phyloP scores from a whole-genome alignment of 1,284 basidiomycete species.

The Tylopilus sp. region DNA sequence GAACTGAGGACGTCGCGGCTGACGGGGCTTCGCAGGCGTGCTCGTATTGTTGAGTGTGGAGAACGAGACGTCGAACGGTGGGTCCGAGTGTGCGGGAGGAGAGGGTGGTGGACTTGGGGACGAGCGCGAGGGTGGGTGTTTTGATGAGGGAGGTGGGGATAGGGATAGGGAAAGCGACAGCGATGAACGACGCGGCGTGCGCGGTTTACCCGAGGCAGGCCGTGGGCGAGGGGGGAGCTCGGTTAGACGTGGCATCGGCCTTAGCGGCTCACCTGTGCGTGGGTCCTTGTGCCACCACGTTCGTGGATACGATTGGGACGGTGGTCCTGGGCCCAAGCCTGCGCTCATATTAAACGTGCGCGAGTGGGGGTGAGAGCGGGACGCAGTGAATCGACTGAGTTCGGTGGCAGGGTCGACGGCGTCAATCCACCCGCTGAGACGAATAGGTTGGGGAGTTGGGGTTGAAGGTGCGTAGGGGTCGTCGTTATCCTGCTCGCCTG shows the following conservation, averaged over 20 bases:
- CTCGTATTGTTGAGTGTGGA: constrained; percentile 25
- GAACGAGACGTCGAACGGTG: constrained; percentile 26
- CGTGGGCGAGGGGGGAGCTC: background rate
- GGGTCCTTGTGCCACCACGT: background rate
- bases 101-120: constrained; percentile 1
- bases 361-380: constrained; percentile 8
- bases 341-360: background rate
- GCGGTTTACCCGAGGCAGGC: background rate
- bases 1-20: background rate
- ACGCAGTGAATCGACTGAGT: constrained; percentile 16
- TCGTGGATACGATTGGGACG: background rate
- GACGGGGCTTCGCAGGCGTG: constrained; percentile 27
- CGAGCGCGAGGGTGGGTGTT: background rate
- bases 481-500: constrained; percentile 8
- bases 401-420: constrained; percentile 42
- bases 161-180: background rate
- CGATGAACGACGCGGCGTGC: background rate
- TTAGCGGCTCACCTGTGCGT: background rate
- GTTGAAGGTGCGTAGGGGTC: constrained; percentile 15
- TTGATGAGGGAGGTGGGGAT: background rate
- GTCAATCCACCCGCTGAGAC: constrained; percentile 51
- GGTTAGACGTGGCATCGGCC: background rate
- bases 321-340: background rate
- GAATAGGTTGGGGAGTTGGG: constrained; percentile 34
- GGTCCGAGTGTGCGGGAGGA: constrained; percentile 10